Evolutionary conservation across 106 monocot species (phyloP), one percentile per base, ranked within the genome.

Genomic region (Amphibolis antarctica): DNA sequence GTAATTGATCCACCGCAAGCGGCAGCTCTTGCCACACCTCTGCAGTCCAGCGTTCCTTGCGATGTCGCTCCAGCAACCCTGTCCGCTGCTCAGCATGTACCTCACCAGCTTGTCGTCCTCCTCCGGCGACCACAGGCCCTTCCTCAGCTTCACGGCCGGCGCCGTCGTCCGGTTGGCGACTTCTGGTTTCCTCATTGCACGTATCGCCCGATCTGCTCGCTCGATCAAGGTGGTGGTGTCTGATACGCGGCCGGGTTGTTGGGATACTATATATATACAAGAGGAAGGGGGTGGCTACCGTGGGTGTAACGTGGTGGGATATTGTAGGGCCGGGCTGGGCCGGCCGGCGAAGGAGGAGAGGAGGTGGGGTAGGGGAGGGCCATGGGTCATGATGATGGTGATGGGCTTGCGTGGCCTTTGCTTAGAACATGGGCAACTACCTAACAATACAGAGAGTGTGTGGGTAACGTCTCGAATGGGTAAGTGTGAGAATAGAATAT

Each of bases 1-100:
- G 70, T 85, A 85, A 29, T 85, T 85, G 49, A 85, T 85, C 85
- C 85, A 85, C 0, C 82, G 86, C 9, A 86, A 82, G 9, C 86
- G 76, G 64, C 86, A 86, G 65, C 86, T 86, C 82, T 86, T 86
- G 7, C 86, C 86, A 46, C 86, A 86, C 67, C 86, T 67, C 68
- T 74, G 81, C 46, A 86, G 51, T 24, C 86, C 23, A 10, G 86
- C 86, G 64, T 86, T 86, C 62, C 82, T 61, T 0, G 86, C 86
- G 4, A 86, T 82, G 42, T 86, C 82, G 28, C 80, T 86, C 86
- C 86, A 86, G 49, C 86, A 86, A 4, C 82, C 82, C 51, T 80
- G 82, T 12, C 82, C 86, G 28, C 75, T 80, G 50, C 53, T 71
- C 0, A 79, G 48, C 86, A 86, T 86, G 68, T 86, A 83, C 20